Evolutionary conservation across 176 grass and related monocot genomes (phyloP), one percentile per base, ranked within the genome.

Genomic region (Raddia guianensis): DNA sequence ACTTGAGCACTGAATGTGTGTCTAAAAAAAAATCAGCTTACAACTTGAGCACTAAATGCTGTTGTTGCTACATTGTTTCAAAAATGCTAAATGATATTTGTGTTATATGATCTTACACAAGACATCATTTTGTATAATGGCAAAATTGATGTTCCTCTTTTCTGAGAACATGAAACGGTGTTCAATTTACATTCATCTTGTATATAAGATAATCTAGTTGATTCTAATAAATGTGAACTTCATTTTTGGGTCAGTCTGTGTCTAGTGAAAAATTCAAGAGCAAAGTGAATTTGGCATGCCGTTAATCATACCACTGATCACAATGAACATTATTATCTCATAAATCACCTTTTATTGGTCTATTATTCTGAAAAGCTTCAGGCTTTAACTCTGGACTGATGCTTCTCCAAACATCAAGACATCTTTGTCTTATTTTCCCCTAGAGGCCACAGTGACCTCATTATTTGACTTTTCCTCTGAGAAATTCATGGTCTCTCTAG

Each of bases 401-500:
- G 40, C 15, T 14, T 16, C 19, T 11, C 21, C 6, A 52, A 59
- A 53, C 51, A 57, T 9, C 1, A 48, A 51, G 37, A n/a, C n/a
- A 3, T 46, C 5, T 60, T 74, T 6, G 19, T 53, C 8, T 15
- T 61, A 61, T 63, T 19, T 8, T 2, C 37, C 37, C 37, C 37
- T 1, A 40, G 3, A 40, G 8, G 40, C 16, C 47, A 49, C 34
- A 37, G 42, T 2, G 9, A 49, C n/a, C 13, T 13, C 50, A 51
- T 65, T 67, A 52, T 54, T 57, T 68, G 27, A 53, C 14, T 12
- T 66, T 88, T 84, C 61, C 18, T 60, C 5, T 12, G 18, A 27
- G 27, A 69, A 64, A 76, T 60, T 52, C 8, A 57, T 46, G 11
- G 2, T 32, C 70, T 34, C 59, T 67, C 32, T 9, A 75, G 20